Evolutionary conservation across 805 yeast genomes (phyloP).

Genomic region (Starmera amethionina): DNA sequence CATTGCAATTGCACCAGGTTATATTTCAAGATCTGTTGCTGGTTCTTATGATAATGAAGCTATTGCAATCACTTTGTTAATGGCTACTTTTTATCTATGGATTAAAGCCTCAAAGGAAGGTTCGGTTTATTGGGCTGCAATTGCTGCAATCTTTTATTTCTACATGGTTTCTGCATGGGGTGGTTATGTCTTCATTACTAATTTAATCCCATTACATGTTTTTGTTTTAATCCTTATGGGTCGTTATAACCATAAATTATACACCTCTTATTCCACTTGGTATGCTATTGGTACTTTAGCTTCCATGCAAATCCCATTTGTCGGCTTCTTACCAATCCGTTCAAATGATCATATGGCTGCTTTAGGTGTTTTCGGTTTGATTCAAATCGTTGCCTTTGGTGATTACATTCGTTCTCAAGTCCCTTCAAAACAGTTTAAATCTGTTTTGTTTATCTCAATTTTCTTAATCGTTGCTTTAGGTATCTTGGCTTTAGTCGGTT

Average conservation of each 20-base stretch:
- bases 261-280: slow-evolving; percentile 94
- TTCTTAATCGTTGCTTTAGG: slow-evolving; percentile 51
- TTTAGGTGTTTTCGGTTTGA: slow-evolving; percentile 89
- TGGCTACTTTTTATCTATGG: slow-evolving; percentile 96
- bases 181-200: slow-evolving; percentile 97
- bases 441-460: slow-evolving; percentile 54
- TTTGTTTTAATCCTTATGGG: slow-evolving; percentile 91
- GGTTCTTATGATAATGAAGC: slow-evolving; percentile 99
- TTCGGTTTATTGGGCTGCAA: slow-evolving; percentile 71
- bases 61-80: slow-evolving; percentile 88
- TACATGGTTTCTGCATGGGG: slow-evolving; percentile 99
- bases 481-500: slow-evolving; percentile 56
- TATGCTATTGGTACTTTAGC: slow-evolving; percentile 95
- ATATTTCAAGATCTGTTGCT: slow-evolving; percentile 95
- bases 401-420: slow-evolving; percentile 69
- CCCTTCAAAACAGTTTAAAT: slow-evolving; percentile 62
- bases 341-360: slow-evolving; percentile 99
- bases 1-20: slow-evolving; percentile 98
- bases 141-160: slow-evolving; percentile 84
- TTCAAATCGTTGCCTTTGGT: slow-evolving; percentile 85
- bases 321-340: slow-evolving; percentile 92
- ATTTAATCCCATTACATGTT: slow-evolving; percentile 91
- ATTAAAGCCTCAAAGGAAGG: slow-evolving; percentile 89
- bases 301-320: slow-evolving; percentile 99
- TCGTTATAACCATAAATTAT: slow-evolving; percentile 72